Evolutionary conservation across 2,329 filamentous ascomycete genomes (phyloP), one percentile per base, ranked within the genome.

Genomic region (Colletotrichum orbiculare): DNA sequence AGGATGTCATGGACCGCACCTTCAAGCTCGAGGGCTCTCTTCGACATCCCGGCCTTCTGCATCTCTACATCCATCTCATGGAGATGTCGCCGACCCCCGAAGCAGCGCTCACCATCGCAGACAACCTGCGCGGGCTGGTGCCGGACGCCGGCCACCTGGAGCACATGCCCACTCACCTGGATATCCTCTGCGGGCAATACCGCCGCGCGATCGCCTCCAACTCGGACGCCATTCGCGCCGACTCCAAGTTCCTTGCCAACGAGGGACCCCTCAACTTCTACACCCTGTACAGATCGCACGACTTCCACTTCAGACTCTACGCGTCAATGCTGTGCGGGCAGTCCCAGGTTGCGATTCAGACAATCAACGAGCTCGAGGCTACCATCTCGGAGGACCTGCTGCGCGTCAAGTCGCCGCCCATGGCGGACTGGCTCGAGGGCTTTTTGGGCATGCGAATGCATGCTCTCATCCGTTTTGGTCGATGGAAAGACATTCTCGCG

Each of bases 111-210:
- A 78, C 83, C 0, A 80, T 84, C 0, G 90, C 89, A 6, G 84
- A 93, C 70, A 77, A 79, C 13, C 81, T 93, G 10, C 87, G 90
- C 25, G 82, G 81, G 9, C 81, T 93, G 2, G 85, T 90, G 0
- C 90, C 90, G 0, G 90, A 93, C 72, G 83, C 87, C 0, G 91
- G 90, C 1, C 91, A 94, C 74, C 77, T 92, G 0, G 82, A 88
- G 45, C 91, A 93, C 71, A 94, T 95, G 92, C 91, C 91, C 0
- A 88, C 88, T 0, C 92, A 95, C 74, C 80, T 94, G 41, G 91
- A 94, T 73, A 85, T 92, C 10, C 82, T 94, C 0, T 85, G 89
- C 35, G 92, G 92, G 11, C 87, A 93, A 70, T 94, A 93, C 72
- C 79, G 84, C 37, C 81, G 82, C 8, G 90, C 90, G 5, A 88